Percentiles rank a stretch among this genome's conserved stretches.
These are phyloP conservation scores for Bodo saltans DNA, from an alignment of 78 protist species.

Conservation along the genomic window DNA sequence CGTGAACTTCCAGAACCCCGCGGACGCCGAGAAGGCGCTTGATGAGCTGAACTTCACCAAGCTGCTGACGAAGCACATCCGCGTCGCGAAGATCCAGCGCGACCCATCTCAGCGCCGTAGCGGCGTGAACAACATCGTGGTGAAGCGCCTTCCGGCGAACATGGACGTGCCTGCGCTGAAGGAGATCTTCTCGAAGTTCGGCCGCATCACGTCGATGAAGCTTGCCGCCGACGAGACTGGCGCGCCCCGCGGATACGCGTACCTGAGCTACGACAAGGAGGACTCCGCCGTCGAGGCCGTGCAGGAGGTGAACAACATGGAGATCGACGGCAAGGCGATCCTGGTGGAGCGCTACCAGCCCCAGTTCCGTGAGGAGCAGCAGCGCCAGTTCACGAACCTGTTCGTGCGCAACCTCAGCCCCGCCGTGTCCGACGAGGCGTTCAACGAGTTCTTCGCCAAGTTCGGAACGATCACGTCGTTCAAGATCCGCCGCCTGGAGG, in stretches of 20 bases:
- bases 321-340: conserved; percentile 70
- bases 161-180: conserved; percentile 85
- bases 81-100: conserved; percentile 96
- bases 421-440: conserved; percentile 71
- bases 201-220: conserved; percentile 67
- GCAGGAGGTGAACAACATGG: conserved; percentile 85
- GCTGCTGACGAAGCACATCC: conserved; percentile 77
- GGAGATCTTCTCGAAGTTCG: conserved; percentile 80
- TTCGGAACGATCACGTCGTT: conserved; percentile 88
- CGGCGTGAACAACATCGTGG: conserved; percentile 94
- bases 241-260: conserved; percentile 83
- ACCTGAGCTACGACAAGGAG: conserved; percentile 83
- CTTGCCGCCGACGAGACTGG: conserved; percentile 47
- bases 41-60: conserved; percentile 85
- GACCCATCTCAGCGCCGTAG: conserved; percentile 90
- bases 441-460: conserved; percentile 65
- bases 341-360: conserved; percentile 51
- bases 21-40: conserved; percentile 91
- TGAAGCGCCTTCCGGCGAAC: conserved; percentile 84
- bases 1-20: conserved; percentile 86
- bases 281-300: conserved; percentile 87
- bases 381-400: conserved; percentile 79
- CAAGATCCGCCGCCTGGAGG: conserved; percentile 78
- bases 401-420: conserved; percentile 95
- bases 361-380: conserved; percentile 33